Evolutionary conservation across 805 yeast genomes (phyloP).

Genomic region (Candida khao-thaluensis): DNA sequence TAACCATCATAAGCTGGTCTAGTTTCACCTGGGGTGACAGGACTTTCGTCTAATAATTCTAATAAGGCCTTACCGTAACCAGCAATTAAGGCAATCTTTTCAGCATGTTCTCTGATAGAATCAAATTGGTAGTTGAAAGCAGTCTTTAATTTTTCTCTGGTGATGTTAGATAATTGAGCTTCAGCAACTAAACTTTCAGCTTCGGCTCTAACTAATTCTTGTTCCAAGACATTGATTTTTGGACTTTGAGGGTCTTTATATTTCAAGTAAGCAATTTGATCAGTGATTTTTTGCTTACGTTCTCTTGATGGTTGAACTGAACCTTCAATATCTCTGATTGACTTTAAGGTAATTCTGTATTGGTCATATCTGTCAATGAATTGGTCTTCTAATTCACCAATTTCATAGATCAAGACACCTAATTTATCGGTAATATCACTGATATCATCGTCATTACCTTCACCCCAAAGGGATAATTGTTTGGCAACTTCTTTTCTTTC

Average conservation of each 20-base stretch:
- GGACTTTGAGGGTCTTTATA: conserved; percentile 98
- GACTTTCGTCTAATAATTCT: conserved; percentile 93
- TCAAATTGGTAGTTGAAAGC: conserved; percentile 97
- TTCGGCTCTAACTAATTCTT: conserved; percentile 98
- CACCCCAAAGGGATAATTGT: conserved; percentile 97
- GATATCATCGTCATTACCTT: conserved; percentile 95
- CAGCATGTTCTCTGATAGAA: conserved; percentile 90
- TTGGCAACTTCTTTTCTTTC: conserved; percentile 96
- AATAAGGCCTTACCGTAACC: conserved; percentile 97
- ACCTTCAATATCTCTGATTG: conserved; percentile 94
- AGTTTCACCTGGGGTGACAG: conserved; percentile 98
- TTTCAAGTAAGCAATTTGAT: conserved; percentile 95
- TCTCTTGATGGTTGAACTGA: conserved; percentile 98
- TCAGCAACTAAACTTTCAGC: conserved; percentile 99
- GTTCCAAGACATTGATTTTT: conserved; percentile 92
- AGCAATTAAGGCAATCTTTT: conserved; percentile 94
- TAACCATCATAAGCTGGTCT: conserved; percentile 98
- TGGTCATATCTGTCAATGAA: conserved; percentile 98
- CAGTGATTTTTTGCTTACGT: conserved; percentile 96
- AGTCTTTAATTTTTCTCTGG: conserved; percentile 96
- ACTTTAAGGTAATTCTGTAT: conserved; percentile 92
- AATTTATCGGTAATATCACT: conserved; percentile 95
- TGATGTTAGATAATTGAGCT: conserved; percentile 96
- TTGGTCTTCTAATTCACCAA: conserved; percentile 97
- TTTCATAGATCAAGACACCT: conserved; percentile 92